Conservation (phyloP, 1,284 basidiomycete species). For the Sporisorium iseilematis-ciliati region DNA sequence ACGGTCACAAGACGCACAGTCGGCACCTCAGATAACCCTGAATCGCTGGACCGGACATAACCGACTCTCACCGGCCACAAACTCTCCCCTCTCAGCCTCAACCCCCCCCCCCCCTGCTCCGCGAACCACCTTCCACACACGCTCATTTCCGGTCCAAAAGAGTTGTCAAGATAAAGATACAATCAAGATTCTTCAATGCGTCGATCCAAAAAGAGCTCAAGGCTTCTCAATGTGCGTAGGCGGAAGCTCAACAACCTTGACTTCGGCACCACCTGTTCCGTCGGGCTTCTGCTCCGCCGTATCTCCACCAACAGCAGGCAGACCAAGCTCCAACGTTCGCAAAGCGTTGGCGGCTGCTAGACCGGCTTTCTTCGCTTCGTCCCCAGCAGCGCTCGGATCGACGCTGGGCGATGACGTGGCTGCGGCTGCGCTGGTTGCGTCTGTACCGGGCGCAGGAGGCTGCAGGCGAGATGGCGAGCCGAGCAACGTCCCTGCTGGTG, state of each 20-base stretch:
- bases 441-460: constrained; percentile 1
- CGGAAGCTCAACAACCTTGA: constrained; percentile 31
- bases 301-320: constrained; percentile 6
- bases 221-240: constrained; percentile 33
- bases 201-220: not conserved
- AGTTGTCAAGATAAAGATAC: not conserved
- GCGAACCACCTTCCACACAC: too few relatives aligned
- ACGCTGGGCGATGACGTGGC: not conserved
- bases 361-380: constrained; percentile 6
- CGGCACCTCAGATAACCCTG: too few relatives aligned
- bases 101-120: too few relatives aligned
- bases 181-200: constrained; percentile 10
- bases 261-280: constrained; percentile 4
- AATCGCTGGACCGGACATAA: not conserved
- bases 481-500: not conserved
- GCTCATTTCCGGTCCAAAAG: not conserved
- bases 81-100: too few relatives aligned
- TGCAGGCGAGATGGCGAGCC: constrained; percentile 12
- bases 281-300: constrained; percentile 8
- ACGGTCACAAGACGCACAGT: not conserved
- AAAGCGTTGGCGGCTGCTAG: constrained; percentile 26
- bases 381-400: not conserved
- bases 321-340: constrained; percentile 25
- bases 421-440: constrained; percentile 5
- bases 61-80: not conserved